Evolutionary conservation across 768 basidiomycete species (phyloP).

Genomic region (Boletus edulis): DNA sequence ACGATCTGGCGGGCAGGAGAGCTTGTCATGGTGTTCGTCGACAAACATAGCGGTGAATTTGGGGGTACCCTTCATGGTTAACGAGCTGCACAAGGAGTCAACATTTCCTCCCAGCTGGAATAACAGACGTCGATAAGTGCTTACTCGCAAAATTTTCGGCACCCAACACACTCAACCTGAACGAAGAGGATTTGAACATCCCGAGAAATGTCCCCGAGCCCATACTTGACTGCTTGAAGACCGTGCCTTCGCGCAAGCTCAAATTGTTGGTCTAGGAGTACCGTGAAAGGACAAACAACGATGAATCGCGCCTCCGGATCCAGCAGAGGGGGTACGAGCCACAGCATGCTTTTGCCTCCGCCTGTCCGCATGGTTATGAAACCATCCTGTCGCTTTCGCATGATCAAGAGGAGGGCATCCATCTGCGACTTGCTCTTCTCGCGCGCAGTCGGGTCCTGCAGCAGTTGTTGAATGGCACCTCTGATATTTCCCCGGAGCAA

Average conservation of each 20-base stretch:
- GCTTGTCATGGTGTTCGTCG: not conserved
- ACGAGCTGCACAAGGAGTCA: not conserved
- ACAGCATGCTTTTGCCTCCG: constrained; percentile 3
- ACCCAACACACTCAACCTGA: not conserved
- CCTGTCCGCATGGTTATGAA: constrained; percentile 7
- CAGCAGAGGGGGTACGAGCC: not conserved
- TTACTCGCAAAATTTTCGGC: not conserved
- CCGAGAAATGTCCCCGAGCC: not conserved
- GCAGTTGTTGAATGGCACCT: not conserved
- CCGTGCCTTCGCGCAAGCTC: not conserved
- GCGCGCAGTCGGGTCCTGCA: not conserved
- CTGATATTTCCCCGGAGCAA: not conserved
- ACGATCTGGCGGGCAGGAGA: constrained; percentile 1
- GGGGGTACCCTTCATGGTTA: not conserved
- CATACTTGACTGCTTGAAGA: not conserved
- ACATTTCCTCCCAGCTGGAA: not conserved
- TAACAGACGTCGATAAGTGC: not conserved
- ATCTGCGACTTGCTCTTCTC: constrained; percentile 3
- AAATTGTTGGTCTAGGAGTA: not conserved
- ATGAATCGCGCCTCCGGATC: not conserved
- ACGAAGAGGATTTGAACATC: not conserved
- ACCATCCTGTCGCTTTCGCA: constrained; percentile 1
- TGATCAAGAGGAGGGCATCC: not conserved
- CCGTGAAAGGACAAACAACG: constrained; percentile 1
- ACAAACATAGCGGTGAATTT: not conserved